Evolutionary conservation across 257 asterid genomes (phyloP), one percentile per base, ranked within the genome.

Genomic region (Rhazya stricta): DNA sequence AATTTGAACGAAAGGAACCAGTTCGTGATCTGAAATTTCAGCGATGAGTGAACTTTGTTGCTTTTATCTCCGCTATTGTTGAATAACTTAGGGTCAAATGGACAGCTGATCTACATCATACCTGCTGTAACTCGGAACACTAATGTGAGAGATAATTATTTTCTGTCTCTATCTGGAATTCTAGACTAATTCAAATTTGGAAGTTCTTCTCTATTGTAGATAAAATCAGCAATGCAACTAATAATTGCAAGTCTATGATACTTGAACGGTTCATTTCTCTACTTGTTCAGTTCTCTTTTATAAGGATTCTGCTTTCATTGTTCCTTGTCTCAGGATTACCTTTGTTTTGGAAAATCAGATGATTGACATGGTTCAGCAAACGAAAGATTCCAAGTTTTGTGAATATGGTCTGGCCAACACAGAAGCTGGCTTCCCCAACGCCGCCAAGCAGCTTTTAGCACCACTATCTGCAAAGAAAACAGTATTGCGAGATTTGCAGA

Each of bases 351-450:
- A 53, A 23, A 39, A 11, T 39, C 16, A 45, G 69, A 32, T 61
- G 39, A 37, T 53, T 32, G 50, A 79, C 83, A 83, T 82, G 86
- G 89, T 82, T 81, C 85, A 84, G 77, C 88, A 85, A 83, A 83
- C 85, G 74, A 85, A 79, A 56, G 86, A 87, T 84, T 79, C 85
- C 48, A 73, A 80, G 32, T 79, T 72, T 67, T 62, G 84, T 42
- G 81, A 83, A 63, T 85, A 82, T 42, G 83, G 86, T 74, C 79
- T 77, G 71, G 76, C 80, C 58, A 81, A 78, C 80, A 73, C 80
- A 71, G 86, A 84, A 84, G 72, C 77, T 78, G 85, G 82, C 69
- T 68, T 84, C 71, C 71, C 78, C 39, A 84, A 82, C 71, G 73
- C 79, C 74, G 87, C 80, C 76, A 82, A 80, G 77, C 81, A 74